Conservation (phyloP, 2,329 filamentous ascomycete species). For the Trematosphaeria pertusa region DNA sequence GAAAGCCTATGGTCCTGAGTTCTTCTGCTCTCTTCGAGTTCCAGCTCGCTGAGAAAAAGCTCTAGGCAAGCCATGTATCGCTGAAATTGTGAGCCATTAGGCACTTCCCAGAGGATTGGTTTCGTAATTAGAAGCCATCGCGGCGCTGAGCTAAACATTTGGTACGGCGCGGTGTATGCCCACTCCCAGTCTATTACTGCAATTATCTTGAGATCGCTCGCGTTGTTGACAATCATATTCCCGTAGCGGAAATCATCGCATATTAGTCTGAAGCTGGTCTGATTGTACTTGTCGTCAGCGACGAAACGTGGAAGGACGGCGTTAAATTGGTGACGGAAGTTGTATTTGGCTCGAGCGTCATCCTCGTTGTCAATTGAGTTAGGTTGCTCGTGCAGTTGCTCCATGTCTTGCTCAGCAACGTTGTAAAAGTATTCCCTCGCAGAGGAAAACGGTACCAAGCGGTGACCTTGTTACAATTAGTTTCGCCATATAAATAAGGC, state of each 20-base stretch:
- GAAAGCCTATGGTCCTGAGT: constrained; percentile 1
- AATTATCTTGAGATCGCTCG: constrained; percentile 24
- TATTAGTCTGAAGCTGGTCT: constrained; percentile 14
- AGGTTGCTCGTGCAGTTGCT: constrained; percentile 23
- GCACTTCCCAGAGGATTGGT: neutral
- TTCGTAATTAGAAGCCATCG: constrained; percentile 8
- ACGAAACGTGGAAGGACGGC: constrained; percentile 13
- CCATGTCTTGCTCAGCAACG: constrained; percentile 20
- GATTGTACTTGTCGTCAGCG: constrained; percentile 2
- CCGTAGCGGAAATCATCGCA: constrained; percentile 28
- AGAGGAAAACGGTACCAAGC: constrained; percentile 1
- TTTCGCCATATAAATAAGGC: neutral
- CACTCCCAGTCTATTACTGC: constrained; percentile 32
- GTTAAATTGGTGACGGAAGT: constrained; percentile 16
- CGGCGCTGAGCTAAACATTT: constrained; percentile 26
- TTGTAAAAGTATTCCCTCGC: constrained; percentile 21
- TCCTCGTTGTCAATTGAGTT: constrained; percentile 26
- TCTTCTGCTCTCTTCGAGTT: neutral
- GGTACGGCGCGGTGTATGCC: constrained; percentile 24
- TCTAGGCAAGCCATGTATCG: neutral
- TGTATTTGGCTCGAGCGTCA: constrained; percentile 25
- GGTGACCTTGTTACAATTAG: constrained; percentile 1
- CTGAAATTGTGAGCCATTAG: neutral
- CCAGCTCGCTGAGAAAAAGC: neutral
- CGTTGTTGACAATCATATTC: constrained; percentile 28